Conservation (phyloP, 805 yeast genomes). For the Tetrapisispora fleetii region DNA sequence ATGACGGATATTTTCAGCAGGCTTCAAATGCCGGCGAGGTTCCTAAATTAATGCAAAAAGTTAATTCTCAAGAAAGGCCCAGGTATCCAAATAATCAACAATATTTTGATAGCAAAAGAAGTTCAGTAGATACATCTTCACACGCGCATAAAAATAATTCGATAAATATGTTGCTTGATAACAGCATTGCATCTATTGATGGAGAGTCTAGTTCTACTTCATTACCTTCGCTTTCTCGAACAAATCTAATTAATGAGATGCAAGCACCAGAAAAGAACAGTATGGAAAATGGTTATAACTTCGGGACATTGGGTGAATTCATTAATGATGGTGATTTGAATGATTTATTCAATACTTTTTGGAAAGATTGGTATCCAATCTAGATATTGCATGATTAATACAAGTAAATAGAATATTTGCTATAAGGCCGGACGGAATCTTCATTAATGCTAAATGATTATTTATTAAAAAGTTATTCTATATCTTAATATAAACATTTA, state of each 20-base stretch:
- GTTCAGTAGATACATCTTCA: background rate
- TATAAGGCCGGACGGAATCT: background rate
- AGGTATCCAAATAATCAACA: no score
- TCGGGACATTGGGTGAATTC: constrained; percentile 28
- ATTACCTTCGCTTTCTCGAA: background rate
- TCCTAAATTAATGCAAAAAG: background rate
- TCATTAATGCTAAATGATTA: background rate
- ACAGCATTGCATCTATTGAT: background rate
- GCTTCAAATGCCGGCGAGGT: background rate
- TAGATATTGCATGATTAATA: background rate
- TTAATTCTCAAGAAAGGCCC: background rate
- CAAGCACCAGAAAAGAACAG: background rate
- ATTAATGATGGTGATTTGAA: constrained; percentile 21
- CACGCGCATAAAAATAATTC: background rate
- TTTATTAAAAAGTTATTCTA: background rate
- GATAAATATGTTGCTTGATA: background rate
- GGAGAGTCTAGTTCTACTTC: background rate
- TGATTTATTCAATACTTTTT: constrained; percentile 21
- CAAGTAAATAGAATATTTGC: no score
- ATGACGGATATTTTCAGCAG: background rate
- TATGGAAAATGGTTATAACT: constrained; percentile 7
- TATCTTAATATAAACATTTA: background rate
- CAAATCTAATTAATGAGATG: background rate
- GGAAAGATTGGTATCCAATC: constrained; percentile 21
- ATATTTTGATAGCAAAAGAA: background rate